Evolutionary conservation across 2,329 filamentous ascomycete genomes (phyloP).

Genomic region (Monosporascus sp.): DNA sequence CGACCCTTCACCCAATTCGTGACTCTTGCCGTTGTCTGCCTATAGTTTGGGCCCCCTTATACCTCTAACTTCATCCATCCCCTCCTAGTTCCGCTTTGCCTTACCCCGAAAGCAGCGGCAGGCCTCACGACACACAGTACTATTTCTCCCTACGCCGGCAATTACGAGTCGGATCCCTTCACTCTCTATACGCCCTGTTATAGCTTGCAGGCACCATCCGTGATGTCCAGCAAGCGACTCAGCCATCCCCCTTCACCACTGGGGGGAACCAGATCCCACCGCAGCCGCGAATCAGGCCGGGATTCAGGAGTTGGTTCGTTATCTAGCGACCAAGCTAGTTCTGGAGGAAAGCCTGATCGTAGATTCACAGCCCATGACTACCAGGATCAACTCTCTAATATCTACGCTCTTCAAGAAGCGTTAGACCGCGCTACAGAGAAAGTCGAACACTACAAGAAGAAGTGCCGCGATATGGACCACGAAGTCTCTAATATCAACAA

Average conservation of each 20-base stretch:
- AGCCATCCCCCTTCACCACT: constrained; percentile 13
- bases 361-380: constrained; percentile 19
- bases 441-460: constrained; percentile 11
- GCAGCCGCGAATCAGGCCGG: constrained; percentile 14
- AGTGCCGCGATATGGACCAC: constrained; percentile 6
- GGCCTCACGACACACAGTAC: neutral
- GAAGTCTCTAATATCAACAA: constrained; percentile 11
- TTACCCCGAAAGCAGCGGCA: neutral
- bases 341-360: constrained; percentile 24
- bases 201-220: neutral
- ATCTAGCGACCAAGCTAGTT: constrained; percentile 23
- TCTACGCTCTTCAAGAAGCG: constrained; percentile 16
- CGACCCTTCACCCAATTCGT: neutral
- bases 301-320: constrained; percentile 26
- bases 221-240: constrained; percentile 20
- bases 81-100: neutral
- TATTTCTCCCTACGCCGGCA: neutral
- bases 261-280: constrained; percentile 10
- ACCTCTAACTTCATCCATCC: constrained; percentile 4
- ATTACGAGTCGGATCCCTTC: neutral
- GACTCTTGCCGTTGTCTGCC: constrained; percentile 2
- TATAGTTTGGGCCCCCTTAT: constrained; percentile 1
- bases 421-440: constrained; percentile 13
- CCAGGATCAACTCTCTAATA: constrained; percentile 11
- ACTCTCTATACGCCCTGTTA: neutral